Base-by-base conservation (phyloP, 345 rosid species). In the Citrus australasica region DNA sequence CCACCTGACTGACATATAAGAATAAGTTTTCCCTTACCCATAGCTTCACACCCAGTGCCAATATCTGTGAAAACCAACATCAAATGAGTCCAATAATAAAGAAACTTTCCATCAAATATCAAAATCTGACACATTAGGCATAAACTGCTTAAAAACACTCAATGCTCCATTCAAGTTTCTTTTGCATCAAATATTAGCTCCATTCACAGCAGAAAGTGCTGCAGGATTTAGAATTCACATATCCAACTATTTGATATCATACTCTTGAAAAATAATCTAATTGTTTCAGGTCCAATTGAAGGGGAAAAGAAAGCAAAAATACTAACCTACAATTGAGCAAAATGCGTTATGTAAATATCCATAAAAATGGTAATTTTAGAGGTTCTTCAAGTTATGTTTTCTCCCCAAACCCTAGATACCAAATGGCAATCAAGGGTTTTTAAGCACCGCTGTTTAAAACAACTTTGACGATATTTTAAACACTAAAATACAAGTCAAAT, bases 1-100 rank as follows among this genome's bases (percentile, higher is more conserved):
- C 92, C 92, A 71, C 90, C 90, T 5, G 62, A 85, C 81, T 85
- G 90, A 81, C 92, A 89, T 75, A 89, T 87, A 37, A 87, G 71
- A 56, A 87, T 87, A 64, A 89, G 89, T 74, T 87, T 89, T 78
- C 74, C 85, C 80, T 79, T 84, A 25, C 81, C 84, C 92, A 89
- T 89, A 71, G 22, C 62, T 66, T 76, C 19, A 17, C 60, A 16
- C 35, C 17, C 11, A 53, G 25, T 14, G 53, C 65, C 55, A 24
- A 53, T 65, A 66, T n/a, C 79, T 76, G 79, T 53, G 4, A 58
- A 25, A 67, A 66, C 7, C 7, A 66, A 66, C 9, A 51, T 11
- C 28, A 51, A 62, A 46, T 75, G n/a, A 75, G 61, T 63, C 64
- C 30, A 17, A 48, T 21, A 42, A 62, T 28, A 38, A 3, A 24